Evolutionary conservation across 2,329 filamentous ascomycete genomes (phyloP).

Genomic region (Fusarium concolor): DNA sequence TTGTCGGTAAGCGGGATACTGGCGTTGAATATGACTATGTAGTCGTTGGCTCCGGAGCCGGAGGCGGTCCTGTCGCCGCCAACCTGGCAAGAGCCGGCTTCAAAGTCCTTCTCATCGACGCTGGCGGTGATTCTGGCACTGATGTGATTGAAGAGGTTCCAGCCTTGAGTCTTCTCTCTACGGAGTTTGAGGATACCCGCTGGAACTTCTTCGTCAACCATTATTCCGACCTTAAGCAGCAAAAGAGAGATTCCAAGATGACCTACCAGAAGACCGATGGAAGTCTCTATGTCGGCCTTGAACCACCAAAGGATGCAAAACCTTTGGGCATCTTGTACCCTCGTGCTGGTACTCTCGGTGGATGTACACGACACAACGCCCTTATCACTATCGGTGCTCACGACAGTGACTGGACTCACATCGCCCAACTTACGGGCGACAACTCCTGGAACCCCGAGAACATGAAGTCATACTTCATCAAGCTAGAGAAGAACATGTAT

Average conservation of each 20-base stretch:
- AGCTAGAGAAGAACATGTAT: slow-evolving; percentile 58
- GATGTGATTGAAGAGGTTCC: slow-evolving; percentile 45
- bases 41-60: slow-evolving; percentile 68
- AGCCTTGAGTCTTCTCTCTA: slow-evolving; percentile 43
- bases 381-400: slow-evolving; percentile 54
- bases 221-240: slow-evolving; percentile 60
- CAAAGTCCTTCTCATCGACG: slow-evolving; percentile 69
- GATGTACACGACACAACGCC: slow-evolving; percentile 53
- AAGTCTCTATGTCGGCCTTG: slow-evolving; percentile 47
- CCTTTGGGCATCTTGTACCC: slow-evolving; percentile 59
- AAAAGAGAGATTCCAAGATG: slow-evolving; percentile 64
- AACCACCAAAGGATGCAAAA: slow-evolving; percentile 53
- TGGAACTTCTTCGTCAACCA: slow-evolving; percentile 74
- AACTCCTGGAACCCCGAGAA: slow-evolving; percentile 54
- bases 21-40: slow-evolving; percentile 64
- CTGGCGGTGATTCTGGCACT: slow-evolving; percentile 65
- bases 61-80: slow-evolving; percentile 66
- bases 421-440: slow-evolving; percentile 57
- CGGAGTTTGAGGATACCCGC: slow-evolving; percentile 45
- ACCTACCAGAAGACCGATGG: slow-evolving; percentile 53
- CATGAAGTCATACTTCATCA: slow-evolving; percentile 57
- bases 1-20: slow-evolving; percentile 17
- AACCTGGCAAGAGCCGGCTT: slow-evolving; percentile 67
- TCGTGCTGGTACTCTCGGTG: slow-evolving; percentile 58
- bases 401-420: slow-evolving; percentile 56